Base-by-base conservation (phyloP, 306 rosid genomes). In the Dryas alaskensis region DNA sequence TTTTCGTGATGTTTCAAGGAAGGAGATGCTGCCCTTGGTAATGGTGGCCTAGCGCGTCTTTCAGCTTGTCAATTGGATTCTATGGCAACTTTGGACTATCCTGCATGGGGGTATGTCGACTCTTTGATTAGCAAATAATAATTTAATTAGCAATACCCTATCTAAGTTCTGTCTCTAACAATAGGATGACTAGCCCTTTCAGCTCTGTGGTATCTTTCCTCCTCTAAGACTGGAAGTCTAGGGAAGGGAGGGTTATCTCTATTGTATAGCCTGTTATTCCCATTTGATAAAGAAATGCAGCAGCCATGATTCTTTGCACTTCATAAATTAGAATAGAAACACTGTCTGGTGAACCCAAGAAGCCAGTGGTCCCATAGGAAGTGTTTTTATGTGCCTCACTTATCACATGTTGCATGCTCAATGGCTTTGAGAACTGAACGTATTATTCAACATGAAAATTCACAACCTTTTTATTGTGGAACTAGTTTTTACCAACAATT, bases 21-120 rank as follows among this genome's bases (percentile, higher is more conserved):
- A 84, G 92, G 92, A 82, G 92, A 89, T 80, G 95, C 90, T 4
- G 87, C 95, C 80, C 85, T 87, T 71, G 95, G 95, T 54, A 89
- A 89, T 85, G 95, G 95, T 65, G 95, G 95, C 60, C 87, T 87
- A 60, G 92, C 92, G 74, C 90, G 92, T 72, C 88, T 89, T 87
- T 87, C 92, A 51, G 92, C 92, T 57, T 89, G 96, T 70, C 90
- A 87, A 72, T 82, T 89, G 88, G 96, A 89, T 84, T 89, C 96
- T 74, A 78, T 89, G 61, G 96, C 96, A 58, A 89, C 92, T 73
- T 74, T 89, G 86, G 92, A 89, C 76, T 85, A 85, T 78, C 95
- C 95, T 81, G 96, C 96, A 47, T 89, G 96, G 92, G 86, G 96
- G 90, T 89, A 87, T 78, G 76, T 45, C 46, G 55, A 45, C 31